Evolutionary conservation across 352 stramenopile genomes (phyloP).

Genomic region (Globisporangium recalcitrans): DNA sequence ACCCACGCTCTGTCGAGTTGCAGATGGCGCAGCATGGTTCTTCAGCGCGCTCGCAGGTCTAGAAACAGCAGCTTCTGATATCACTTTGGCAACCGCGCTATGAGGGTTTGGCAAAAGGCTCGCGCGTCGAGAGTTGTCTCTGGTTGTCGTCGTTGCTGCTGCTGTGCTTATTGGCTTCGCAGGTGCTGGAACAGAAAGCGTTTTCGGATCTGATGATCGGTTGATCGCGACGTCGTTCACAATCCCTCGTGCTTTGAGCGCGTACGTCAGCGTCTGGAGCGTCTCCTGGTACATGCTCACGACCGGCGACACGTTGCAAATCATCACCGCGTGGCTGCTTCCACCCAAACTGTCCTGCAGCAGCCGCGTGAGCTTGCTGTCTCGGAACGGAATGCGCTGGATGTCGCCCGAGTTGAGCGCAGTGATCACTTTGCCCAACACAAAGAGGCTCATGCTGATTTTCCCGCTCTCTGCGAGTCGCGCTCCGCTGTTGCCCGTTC

Average conservation of each 20-base stretch:
- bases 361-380: constrained; percentile 71
- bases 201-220: background rate
- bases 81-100: background rate
- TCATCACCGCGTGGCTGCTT: constrained; percentile 36
- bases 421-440: constrained; percentile 73
- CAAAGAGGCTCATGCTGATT: constrained; percentile 79
- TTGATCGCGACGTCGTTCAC: constrained; percentile 24
- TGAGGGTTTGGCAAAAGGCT: background rate
- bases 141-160: background rate
- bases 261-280: constrained; percentile 39
- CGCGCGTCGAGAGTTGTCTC: background rate
- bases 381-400: constrained; percentile 64
- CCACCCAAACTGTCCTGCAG: constrained; percentile 48
- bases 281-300: constrained; percentile 27
- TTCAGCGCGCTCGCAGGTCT: background rate
- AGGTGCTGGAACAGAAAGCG: background rate
- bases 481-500: constrained; percentile 27
- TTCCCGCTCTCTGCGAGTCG: constrained; percentile 29
- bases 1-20: background rate
- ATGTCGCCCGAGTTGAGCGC: constrained; percentile 59
- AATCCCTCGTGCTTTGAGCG: constrained; percentile 30
- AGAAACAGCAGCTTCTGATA: background rate
- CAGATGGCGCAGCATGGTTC: background rate
- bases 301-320: constrained; percentile 32
- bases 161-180: background rate